Evolutionary conservation across 495 filamentous ascomycete species (phyloP).

Genomic region (Endocarpon pusillum): DNA sequence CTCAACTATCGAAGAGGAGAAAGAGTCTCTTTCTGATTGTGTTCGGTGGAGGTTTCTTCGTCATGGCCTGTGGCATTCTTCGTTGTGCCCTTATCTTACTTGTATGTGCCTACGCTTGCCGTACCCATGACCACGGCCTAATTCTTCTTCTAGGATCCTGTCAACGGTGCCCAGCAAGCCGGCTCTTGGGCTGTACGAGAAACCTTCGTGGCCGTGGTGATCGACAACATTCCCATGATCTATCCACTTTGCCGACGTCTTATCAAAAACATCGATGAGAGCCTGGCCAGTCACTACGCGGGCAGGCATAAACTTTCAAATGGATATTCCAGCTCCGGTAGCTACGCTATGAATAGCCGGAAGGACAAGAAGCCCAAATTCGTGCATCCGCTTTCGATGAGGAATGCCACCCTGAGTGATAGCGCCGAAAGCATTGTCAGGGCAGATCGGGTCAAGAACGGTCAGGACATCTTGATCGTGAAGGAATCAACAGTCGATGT

Average conservation of each 20-base stretch:
- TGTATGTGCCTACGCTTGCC: slow-evolving; percentile 20
- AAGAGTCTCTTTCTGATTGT: slow-evolving; percentile 37
- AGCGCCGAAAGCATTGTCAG: slow-evolving; percentile 17
- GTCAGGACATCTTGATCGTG: too few relatives aligned
- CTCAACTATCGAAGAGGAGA: slow-evolving; percentile 29
- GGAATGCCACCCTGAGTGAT: slow-evolving; percentile 12
- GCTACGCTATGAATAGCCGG: too few relatives aligned
- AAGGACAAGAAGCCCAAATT: too few relatives aligned
- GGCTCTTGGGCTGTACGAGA: slow-evolving; percentile 47
- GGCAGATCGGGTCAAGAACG: too few relatives aligned
- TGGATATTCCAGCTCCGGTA: too few relatives aligned
- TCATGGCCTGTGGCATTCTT: slow-evolving; percentile 41
- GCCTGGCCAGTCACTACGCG: too few relatives aligned
- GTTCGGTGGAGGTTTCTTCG: slow-evolving; percentile 41
- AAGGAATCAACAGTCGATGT: too few relatives aligned
- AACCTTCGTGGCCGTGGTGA: slow-evolving; percentile 41
- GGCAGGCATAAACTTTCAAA: too few relatives aligned
- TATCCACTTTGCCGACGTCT: slow-evolving; percentile 32
- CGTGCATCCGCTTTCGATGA: slow-evolving; percentile 6
- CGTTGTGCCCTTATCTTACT: slow-evolving; percentile 41
- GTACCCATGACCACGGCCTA: too few relatives aligned
- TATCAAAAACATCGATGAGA: too few relatives aligned
- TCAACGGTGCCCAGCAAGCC: slow-evolving; percentile 33
- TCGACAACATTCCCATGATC: slow-evolving; percentile 44
- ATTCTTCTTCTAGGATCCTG: slow-evolving; percentile 26